A percentile compares a stretch with the other conserved stretches of the same genome.
Conservation (phyloP, 441 rosid species). For the Codiaeum variegatum region DNA sequence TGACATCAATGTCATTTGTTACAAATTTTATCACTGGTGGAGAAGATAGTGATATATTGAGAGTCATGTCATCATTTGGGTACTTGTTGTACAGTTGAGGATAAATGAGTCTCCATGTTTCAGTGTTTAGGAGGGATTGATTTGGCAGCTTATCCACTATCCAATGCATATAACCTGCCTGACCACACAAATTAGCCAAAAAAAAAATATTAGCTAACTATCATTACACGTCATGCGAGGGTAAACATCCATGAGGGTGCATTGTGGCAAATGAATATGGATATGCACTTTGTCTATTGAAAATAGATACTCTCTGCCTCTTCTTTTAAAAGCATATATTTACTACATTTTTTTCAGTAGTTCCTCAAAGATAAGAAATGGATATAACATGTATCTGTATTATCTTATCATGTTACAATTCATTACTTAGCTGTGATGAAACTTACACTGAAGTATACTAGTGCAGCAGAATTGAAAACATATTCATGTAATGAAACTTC, state of each 20-base stretch:
- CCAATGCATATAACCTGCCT: conserved; percentile 71
- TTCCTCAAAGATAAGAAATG: neutral
- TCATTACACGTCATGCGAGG: neutral
- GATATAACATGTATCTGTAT: neutral
- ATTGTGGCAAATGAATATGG: neutral
- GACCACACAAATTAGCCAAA: conserved; percentile 24
- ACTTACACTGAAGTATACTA: conserved; percentile 73
- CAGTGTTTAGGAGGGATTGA: conserved; percentile 61
- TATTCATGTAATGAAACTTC: conserved; percentile 50
- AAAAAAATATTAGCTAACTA: conserved; percentile 13
- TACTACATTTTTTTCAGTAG: neutral
- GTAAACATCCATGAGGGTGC: neutral
- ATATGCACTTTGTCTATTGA: neutral
- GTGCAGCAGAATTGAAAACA: conserved; percentile 60
- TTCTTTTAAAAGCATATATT: neutral
- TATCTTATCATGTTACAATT: neutral
- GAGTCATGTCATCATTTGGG: conserved; percentile 56
- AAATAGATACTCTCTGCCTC: neutral
- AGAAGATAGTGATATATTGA: conserved; percentile 51
- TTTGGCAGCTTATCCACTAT: conserved; percentile 43
- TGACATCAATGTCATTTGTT: conserved; percentile 38
- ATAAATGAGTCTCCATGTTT: conserved; percentile 62
- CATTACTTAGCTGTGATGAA: neutral
- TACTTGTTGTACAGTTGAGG: conserved; percentile 61
- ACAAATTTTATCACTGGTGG: conserved; percentile 52